Evolutionary conservation across 208 protist genomes (phyloP), one percentile per base, ranked within the genome.

Genomic region (Phytomonas serpens): DNA sequence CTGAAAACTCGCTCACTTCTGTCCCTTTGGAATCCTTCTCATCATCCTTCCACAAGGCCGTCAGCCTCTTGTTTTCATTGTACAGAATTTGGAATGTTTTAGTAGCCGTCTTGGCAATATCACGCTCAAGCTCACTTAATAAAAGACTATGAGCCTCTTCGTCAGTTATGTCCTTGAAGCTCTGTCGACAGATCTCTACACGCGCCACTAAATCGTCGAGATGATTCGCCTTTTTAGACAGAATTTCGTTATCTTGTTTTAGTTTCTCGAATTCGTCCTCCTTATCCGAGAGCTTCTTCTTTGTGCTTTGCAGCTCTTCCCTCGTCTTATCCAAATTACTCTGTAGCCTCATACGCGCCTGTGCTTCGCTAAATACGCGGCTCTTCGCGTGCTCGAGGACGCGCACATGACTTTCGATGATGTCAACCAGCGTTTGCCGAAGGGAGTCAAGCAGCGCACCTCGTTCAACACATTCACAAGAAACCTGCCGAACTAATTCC

Each of bases 381-480:
- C 81, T 73, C 76, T 96, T 96, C 51, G 84, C 82, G 77, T 93
- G 74, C 0, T 65, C 61, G 33, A 94, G 71, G 16, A 96, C 62
- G 51, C 79, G 80, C 30, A 94, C 72, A 65, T 78, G 79, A 68
- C 82, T 86, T 61, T 71, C 71, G 13, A 76, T 75, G 51, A 93
- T 71, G 82, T 96, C 92, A 13, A 83, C 79, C 10, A 87, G 64
- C 38, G 78, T 85, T 68, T 93, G 84, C 57, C 89, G 89, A 11
- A 96, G 76, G 3, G 78, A 61, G 71, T 96, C 89, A 5, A 96
- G 82, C 32, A 96, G 68, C 2, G 88, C 92, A 32, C 88, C 92
- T 37, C 89, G 87, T 79, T 96, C 89, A 14, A 81, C 79, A 68
- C 92, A 96, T 36, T 77, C 61, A 57, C 79, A 67, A 32, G 79